Evolutionary conservation across 371 early-diverging fungal species (phyloP).

Genomic region (Batkoa obscura): DNA sequence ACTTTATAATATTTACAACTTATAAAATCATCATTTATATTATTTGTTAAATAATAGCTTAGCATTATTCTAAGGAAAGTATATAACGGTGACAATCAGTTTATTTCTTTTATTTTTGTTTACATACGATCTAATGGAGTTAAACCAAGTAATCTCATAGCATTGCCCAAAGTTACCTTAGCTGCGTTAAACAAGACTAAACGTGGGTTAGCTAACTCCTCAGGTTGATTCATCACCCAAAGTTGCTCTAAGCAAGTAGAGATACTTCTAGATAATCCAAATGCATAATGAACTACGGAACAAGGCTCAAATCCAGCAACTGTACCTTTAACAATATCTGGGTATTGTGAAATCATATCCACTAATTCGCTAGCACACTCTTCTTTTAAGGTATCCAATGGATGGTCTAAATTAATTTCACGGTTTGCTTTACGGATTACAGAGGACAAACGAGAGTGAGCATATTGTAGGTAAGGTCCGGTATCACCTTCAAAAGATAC

Average conservation of each 20-base stretch:
- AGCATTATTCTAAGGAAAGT: too few species aligned
- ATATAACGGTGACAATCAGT: too few species aligned
- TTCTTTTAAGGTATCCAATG: constrained; percentile 48
- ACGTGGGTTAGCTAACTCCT: constrained; percentile 64
- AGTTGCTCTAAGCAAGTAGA: constrained; percentile 67
- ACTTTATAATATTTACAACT: too few species aligned
- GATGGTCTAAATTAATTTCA: too few species aligned
- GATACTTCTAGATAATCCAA: constrained; percentile 70
- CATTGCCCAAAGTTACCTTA: constrained; percentile 57
- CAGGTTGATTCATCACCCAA: constrained; percentile 63
- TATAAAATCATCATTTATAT: too few species aligned
- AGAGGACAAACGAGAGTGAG: constrained; percentile 89
- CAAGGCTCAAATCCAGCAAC: constrained; percentile 71
- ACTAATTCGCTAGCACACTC: constrained; percentile 51
- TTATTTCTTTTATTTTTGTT: too few species aligned
- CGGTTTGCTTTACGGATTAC: constrained; percentile 66
- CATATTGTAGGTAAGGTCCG: constrained; percentile 98
- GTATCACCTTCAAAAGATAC: constrained; percentile 96
- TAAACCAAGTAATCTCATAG: constrained; percentile 53
- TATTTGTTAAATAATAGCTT: too few species aligned
- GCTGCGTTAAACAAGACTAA: constrained; percentile 55
- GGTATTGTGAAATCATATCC: constrained; percentile 75
- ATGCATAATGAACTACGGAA: constrained; percentile 78
- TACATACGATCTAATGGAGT: constrained; percentile 80
- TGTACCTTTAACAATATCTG: constrained; percentile 57